These are phyloP conservation scores for Lolium perenne DNA, from an alignment of 176 grass and related monocot genomes.

Conservation along the genomic window DNA sequence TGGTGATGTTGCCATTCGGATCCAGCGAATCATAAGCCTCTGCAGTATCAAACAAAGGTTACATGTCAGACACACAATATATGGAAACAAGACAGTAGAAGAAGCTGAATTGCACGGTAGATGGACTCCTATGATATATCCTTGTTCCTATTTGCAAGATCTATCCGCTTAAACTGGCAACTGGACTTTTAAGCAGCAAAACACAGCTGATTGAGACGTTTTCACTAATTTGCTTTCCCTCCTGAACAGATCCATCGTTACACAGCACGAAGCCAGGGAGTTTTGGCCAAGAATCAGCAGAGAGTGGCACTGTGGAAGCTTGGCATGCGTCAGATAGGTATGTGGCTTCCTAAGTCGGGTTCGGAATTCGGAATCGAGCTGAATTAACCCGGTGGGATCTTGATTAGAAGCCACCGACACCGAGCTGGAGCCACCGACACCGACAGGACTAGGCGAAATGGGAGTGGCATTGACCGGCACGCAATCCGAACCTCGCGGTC, in stretches of 20 bases:
- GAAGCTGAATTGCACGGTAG: not conserved
- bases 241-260: slow-evolving; percentile 35
- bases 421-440: slow-evolving; percentile 35
- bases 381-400: not conserved
- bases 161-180: not conserved
- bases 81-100: slow-evolving; percentile 10
- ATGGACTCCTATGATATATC: not conserved
- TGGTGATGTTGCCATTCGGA: slow-evolving; percentile 86
- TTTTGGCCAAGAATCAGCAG: not conserved
- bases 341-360: slow-evolving; percentile 18
- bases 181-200: not conserved
- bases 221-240: not conserved
- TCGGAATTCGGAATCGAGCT: not conserved
- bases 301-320: slow-evolving; percentile 7
- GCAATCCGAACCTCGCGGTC: not conserved
- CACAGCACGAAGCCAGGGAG: not conserved
- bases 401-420: slow-evolving; percentile 43
- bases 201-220: not conserved
- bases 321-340: not conserved
- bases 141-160: slow-evolving; percentile 16
- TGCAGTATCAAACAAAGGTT: slow-evolving; percentile 45
- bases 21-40: slow-evolving; percentile 89
- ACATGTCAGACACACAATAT: slow-evolving; percentile 41
- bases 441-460: slow-evolving; percentile 6
- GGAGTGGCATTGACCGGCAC: slow-evolving; percentile 25